Evolutionary conservation across 345 rosid species (phyloP).

Genomic region (Psidium friedrichsthalianum): DNA sequence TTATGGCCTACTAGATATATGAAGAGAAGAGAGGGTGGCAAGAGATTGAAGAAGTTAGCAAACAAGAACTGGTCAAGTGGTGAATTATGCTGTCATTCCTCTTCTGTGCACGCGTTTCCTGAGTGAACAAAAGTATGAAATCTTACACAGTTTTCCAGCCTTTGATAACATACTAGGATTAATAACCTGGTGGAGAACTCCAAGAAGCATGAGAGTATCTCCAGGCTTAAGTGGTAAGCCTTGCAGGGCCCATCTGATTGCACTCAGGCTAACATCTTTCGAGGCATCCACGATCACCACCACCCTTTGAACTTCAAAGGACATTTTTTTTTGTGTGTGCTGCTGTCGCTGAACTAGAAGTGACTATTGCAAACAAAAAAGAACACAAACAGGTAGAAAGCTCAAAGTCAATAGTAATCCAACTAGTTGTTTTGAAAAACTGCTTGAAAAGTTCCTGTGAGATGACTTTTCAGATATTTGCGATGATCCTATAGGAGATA

Average conservation of each 20-base stretch:
- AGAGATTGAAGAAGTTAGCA: background rate
- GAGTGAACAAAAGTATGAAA: constrained; percentile 1
- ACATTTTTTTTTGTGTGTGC: constrained; percentile 12
- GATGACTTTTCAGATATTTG: background rate
- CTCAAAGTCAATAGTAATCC: background rate
- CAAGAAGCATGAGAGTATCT: constrained; percentile 28
- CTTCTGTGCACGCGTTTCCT: background rate
- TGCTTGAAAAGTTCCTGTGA: background rate
- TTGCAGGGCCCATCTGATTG: constrained; percentile 11
- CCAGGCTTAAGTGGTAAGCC: constrained; percentile 33
- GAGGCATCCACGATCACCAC: constrained; percentile 42
- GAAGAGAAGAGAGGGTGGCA: background rate
- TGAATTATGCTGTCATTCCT: background rate
- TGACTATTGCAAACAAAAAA: background rate
- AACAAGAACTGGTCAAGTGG: background rate
- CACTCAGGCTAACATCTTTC: constrained; percentile 19
- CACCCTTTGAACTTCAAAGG: constrained; percentile 19
- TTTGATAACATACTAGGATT: constrained; percentile 52
- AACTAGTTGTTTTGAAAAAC: background rate
- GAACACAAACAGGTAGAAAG: background rate
- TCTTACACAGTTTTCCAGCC: constrained; percentile 23
- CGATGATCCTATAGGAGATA: background rate
- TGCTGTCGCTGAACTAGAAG: background rate
- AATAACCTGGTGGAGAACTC: constrained; percentile 50
- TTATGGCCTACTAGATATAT: constrained; percentile 40